Percentiles rank a stretch among this genome's conserved stretches.
phyloP scores from a whole-genome alignment of 2,329 filamentous ascomycete genomes.

The Botrytis hyacinthi region DNA sequence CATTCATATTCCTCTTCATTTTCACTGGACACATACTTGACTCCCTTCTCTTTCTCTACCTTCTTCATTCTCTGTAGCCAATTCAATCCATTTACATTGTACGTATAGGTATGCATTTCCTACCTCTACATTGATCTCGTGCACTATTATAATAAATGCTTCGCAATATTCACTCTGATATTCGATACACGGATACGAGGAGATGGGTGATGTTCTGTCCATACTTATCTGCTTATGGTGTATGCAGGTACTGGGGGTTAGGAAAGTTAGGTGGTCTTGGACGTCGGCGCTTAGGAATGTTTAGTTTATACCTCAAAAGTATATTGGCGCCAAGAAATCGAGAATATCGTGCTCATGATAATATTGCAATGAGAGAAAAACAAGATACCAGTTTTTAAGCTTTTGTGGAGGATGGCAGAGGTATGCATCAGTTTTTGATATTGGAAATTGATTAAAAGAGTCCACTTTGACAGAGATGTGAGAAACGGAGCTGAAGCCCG shows the following conservation, averaged over 20 bases:
- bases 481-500: neutral
- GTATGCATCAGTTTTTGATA: neutral
- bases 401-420: neutral
- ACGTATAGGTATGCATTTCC: neutral
- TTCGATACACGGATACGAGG: neutral
- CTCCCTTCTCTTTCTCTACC: neutral
- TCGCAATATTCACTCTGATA: neutral
- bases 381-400: neutral
- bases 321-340: neutral
- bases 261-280: neutral
- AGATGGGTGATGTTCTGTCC: neutral
- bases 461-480: neutral
- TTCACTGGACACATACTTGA: neutral
- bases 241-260: too few species aligned
- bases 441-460: neutral
- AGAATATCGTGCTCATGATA: neutral
- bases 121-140: neutral
- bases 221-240: too few species aligned
- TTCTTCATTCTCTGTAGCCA: neutral
- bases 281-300: neutral
- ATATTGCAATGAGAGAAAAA: neutral
- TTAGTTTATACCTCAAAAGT: neutral
- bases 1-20: neutral
- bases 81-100: neutral
- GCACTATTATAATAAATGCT: neutral